A percentile compares a stretch with the other conserved stretches of the same genome.
phyloP scores from a whole-genome alignment of 2,329 filamentous ascomycete species.

The Mycosphaerella sp. region DNA sequence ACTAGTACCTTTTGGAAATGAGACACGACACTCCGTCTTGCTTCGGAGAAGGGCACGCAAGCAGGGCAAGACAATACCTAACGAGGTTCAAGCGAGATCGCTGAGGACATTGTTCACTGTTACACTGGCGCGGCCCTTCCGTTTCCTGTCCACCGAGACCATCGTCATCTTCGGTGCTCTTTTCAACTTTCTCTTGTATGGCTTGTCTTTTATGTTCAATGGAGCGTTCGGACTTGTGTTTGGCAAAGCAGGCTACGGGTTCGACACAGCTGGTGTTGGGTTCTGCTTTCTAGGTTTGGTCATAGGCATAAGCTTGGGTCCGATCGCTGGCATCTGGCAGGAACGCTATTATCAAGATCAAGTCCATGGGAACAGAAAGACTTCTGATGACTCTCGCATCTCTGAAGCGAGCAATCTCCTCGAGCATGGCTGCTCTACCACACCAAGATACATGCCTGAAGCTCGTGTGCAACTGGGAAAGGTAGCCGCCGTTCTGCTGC shows the following conservation, averaged over 20 bases:
- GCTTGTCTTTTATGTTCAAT: constrained; percentile 47
- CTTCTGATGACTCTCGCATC: constrained; percentile 9
- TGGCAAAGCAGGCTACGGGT: constrained; percentile 38
- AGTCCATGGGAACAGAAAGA: constrained; percentile 34
- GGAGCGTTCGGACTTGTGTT: constrained; percentile 47
- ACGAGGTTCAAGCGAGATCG: constrained; percentile 37
- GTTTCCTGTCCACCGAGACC: constrained; percentile 43
- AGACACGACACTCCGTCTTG: constrained; percentile 44
- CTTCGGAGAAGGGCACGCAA: constrained; percentile 30
- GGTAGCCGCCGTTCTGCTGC: constrained; percentile 39
- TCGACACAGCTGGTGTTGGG: constrained; percentile 21
- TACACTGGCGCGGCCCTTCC: constrained; percentile 44
- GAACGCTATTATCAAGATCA: constrained; percentile 39
- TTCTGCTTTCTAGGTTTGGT: constrained; percentile 34
- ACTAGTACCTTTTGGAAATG: constrained; percentile 35
- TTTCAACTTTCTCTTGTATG: constrained; percentile 48
- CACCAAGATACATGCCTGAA: constrained; percentile 37
- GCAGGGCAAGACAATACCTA: constrained; percentile 33
- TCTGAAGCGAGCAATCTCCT: constrained; percentile 29
- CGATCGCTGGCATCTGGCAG: constrained; percentile 43
- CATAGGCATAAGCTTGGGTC: constrained; percentile 40
- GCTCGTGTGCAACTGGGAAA: constrained; percentile 42
- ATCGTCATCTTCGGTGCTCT: constrained; percentile 46
- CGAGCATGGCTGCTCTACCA: constrained; percentile 30
- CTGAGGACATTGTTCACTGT: constrained; percentile 39